A percentile compares a stretch with the other conserved stretches of the same genome.
Evolutionary conservation across 495 filamentous ascomycete genomes (phyloP).

Genomic region (Cudoniella acicularis): DNA sequence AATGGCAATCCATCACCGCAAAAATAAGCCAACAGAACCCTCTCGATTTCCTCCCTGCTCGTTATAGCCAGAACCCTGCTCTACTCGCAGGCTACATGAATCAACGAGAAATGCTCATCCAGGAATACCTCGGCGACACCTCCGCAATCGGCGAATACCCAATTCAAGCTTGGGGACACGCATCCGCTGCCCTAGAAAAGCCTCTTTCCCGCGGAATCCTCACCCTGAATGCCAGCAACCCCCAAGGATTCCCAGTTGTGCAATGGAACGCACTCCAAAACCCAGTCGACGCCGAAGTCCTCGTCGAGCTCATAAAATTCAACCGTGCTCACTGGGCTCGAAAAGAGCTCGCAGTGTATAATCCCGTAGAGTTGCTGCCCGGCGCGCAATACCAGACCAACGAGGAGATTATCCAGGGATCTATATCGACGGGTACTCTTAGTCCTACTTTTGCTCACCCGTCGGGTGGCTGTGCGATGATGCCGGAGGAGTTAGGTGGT

Average conservation of each 20-base stretch:
- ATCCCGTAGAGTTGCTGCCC: background rate
- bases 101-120: constrained; percentile 12
- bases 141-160: constrained; percentile 17
- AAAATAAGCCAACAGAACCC: constrained; percentile 28
- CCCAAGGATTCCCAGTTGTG: constrained; percentile 20
- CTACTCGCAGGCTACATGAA: constrained; percentile 22
- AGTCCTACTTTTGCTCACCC: background rate
- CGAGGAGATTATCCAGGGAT: background rate
- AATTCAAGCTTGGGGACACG: constrained; percentile 4
- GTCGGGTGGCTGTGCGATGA: background rate
- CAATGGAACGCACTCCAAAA: constrained; percentile 17
- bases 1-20: constrained; percentile 28
- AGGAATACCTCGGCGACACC: constrained; percentile 6
- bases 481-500: background rate
- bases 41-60: constrained; percentile 30
- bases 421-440: background rate
- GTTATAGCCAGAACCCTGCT: background rate
- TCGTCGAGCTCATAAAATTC: constrained; percentile 11
- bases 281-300: constrained; percentile 20
- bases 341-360: background rate
- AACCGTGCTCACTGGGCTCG: background rate
- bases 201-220: constrained; percentile 25
- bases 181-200: constrained; percentile 15
- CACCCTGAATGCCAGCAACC: constrained; percentile 16
- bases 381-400: background rate